Evolutionary conservation across 129 eudicot genomes (phyloP), one percentile per base, ranked within the genome.

Genomic region (Ambrosia trifida): DNA sequence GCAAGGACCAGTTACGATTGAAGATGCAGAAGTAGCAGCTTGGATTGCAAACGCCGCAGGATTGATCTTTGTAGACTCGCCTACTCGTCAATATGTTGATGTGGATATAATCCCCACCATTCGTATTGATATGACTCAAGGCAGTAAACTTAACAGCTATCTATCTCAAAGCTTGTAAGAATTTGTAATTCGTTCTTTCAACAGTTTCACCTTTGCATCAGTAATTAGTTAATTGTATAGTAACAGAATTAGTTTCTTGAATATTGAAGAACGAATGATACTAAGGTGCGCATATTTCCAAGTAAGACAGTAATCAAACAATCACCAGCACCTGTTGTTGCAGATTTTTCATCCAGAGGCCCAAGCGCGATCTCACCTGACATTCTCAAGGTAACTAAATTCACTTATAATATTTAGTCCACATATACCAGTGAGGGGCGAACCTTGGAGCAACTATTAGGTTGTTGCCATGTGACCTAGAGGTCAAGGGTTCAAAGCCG

Each of bases 301-400:
- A 79, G 88, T 61, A 80, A 66, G 76, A 86, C 94, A 7, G 77
- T 68, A 10, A 78, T 82, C 68, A 74, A 52, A 56, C 75, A 65
- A 72, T 67, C 88, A 35, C 84, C 88, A 19, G 93, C 96, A 54
- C 96, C 96, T 2, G 71, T 72, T n/a, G 88, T 83, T 50, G 87
- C 96, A 58, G 74, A 69, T 7, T 89, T 84, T 78, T 84, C 93
- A 54, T 89, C 96, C n/a, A 84, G 96, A 80, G 96, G 94, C 36
- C 96, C 96, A 17, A 84, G 79, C 82, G 80, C 96, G 1, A 71
- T 86, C 61, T 75, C 90, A 41, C 88, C 96, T 1, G 83, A 89
- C 70, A 46, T 89, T 61, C 96, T 86, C 28, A 89, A 89, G 90
- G 96, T 84, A 76, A 20, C 28, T 50, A 40, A 32, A 40, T 76